Percentiles rank a stretch among this genome's conserved stretches.
Evolutionary conservation across 345 rosid species (phyloP).

Genomic region (Pseudoturritis turrita): DNA sequence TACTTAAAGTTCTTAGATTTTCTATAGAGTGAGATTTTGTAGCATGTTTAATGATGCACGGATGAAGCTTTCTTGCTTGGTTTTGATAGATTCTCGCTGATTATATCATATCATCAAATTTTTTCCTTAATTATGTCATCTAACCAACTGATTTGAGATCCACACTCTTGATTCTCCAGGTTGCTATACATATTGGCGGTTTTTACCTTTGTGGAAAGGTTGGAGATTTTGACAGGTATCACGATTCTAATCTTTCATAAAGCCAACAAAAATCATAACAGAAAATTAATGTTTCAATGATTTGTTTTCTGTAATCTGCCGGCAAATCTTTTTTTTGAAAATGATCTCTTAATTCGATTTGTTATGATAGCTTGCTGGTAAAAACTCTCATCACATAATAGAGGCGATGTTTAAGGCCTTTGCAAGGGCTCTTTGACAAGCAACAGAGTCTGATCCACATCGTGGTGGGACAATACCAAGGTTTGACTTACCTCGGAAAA

Average conservation of each 20-base stretch:
- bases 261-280: background rate
- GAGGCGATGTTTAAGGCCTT: conserved; percentile 98
- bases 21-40: background rate
- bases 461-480: conserved; percentile 85
- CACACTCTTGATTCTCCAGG: conserved; percentile 44
- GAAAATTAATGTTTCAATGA: background rate
- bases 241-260: background rate
- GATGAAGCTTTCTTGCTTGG: background rate
- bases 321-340: background rate
- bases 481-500: conserved; percentile 28
- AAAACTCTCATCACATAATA: conserved; percentile 84
- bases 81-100: too few species aligned
- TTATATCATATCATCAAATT: background rate
- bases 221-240: conserved; percentile 55
- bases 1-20: background rate
- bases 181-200: conserved; percentile 73
- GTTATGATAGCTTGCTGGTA: conserved; percentile 69
- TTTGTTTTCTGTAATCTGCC: background rate
- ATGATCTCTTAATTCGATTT: background rate
- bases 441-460: conserved; percentile 73
- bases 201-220: conserved; percentile 86
- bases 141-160: conserved; percentile 2
- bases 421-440: conserved; percentile 94
- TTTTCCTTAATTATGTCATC: background rate
- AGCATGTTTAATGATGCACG: background rate